These are phyloP conservation scores for Mycena chlorophos DNA, from an alignment of 768 basidiomycete species.

Conservation along the genomic window DNA sequence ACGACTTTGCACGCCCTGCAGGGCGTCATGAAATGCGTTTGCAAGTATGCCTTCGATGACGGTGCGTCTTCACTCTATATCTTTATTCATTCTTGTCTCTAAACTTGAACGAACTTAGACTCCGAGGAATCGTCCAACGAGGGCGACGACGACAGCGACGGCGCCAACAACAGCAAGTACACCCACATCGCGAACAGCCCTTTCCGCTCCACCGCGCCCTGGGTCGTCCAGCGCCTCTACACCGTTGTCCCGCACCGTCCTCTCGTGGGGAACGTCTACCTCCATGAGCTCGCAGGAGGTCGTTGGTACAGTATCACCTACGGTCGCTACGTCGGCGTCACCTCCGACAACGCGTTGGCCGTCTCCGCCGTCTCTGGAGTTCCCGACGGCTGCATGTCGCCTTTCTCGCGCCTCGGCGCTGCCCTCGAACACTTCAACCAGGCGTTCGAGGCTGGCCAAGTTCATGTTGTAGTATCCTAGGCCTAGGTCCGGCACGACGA, in stretches of 20 bases:
- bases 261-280: neutral
- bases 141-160: no score
- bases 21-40: no score
- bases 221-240: neutral
- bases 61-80: no score
- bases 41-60: no score
- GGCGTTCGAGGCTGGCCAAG: no score
- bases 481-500: no score
- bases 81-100: no score
- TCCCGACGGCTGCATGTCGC: neutral
- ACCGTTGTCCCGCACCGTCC: neutral
- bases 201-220: neutral
- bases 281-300: neutral
- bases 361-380: neutral
- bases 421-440: neutral
- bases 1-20: no score
- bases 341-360: neutral
- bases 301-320: constrained; percentile 5
- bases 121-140: no score
- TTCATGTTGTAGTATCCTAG: no score
- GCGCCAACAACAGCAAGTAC: neutral
- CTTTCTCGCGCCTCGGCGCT: neutral
- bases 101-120: no score
- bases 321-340: constrained; percentile 6
- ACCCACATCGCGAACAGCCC: neutral